Evolutionary conservation across 2,329 filamentous ascomycete genomes (phyloP), one percentile per base, ranked within the genome.

Genomic region (Hypoxylon sp.): DNA sequence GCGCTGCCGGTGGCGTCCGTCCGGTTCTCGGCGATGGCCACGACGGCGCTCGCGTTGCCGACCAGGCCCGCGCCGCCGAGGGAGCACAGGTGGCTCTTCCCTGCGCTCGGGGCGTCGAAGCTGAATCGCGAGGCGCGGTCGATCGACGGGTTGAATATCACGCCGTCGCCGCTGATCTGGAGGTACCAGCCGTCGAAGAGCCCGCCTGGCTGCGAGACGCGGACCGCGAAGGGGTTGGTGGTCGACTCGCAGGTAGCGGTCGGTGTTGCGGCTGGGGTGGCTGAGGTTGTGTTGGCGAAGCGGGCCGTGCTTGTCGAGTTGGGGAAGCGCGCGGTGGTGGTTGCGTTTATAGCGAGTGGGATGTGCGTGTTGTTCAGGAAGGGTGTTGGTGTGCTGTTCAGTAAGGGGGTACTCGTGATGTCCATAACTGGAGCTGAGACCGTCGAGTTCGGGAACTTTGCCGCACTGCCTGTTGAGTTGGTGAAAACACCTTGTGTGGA

Each of bases 101-200:
- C 36, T 14, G 7, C 73, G 1, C 54, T 69, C 1, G 32, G 14
- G 0, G 42, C 28, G 45, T 71, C 73, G 16, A 76, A 68, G 57
- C 72, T 73, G 61, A 77, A 76, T 7, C 42, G 54, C 44, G 72
- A 71, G 5, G 72, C 70, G 1, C 55, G 55, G 3, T 53, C 59
- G 1, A 58, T 44, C 2, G 61, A 65, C 0, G 68, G 64, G 5
- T 69, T 73, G 69, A 78, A 76, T 14, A 78, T 65, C 22, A 74
- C 51, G 4, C 62, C 69, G 52, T 72, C 69, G 0, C 73, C 75
- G 54, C 70, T 72, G n/a, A 77, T 54, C 38, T 63, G 65, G 2
- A 75, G 64, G 49, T 66, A 77, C 76, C 76, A 77, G 3, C 67
- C 68, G 66, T 78, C 68, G 54, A 76, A 75, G 32, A 69, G 33